Evolutionary conservation across 805 yeast genomes (phyloP).

Genomic region (Cyberlindnera euphorbiiphila): DNA sequence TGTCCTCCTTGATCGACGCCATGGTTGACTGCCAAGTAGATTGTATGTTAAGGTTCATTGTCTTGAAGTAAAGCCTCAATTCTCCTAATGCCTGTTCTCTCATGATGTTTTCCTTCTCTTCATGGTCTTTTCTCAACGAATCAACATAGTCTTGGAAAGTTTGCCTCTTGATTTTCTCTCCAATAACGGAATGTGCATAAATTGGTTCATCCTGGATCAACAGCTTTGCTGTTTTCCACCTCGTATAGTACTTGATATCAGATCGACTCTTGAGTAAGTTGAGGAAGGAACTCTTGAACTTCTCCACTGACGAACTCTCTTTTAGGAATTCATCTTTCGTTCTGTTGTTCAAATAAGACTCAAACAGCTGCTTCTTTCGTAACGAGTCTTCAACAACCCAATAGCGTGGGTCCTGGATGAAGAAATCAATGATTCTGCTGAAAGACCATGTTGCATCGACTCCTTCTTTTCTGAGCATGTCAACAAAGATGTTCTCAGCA

Average conservation of each 20-base stretch:
- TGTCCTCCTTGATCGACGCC: conserved; percentile 31
- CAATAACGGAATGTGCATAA: conserved; percentile 54
- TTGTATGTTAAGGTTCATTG: conserved; percentile 27
- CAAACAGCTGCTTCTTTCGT: conserved; percentile 57
- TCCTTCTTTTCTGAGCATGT: conserved; percentile 47
- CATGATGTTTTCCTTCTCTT: conserved; percentile 23
- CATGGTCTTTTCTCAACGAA: conserved; percentile 32
- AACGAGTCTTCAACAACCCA: conserved; percentile 65
- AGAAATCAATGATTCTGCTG: conserved; percentile 53
- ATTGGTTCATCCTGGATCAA: conserved; percentile 61
- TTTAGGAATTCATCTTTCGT: conserved; percentile 48
- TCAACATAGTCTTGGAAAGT: conserved; percentile 50
- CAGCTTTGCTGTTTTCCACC: conserved; percentile 60
- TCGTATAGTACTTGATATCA: conserved; percentile 49
- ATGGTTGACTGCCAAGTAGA: conserved; percentile 23
- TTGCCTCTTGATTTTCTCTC: conserved; percentile 52
- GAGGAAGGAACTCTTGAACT: conserved; percentile 51
- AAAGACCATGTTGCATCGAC: conserved; percentile 80
- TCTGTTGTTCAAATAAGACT: conserved; percentile 53
- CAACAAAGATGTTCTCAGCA: conserved; percentile 43
- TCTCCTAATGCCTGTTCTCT: conserved; percentile 50
- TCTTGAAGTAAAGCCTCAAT: conserved; percentile 46
- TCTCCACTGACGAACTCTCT: conserved; percentile 49
- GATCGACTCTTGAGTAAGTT: conserved; percentile 41
- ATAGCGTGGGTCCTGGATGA: conserved; percentile 58